These are phyloP conservation scores for Brassica carinata DNA, from an alignment of 345 rosid genomes.

Conservation along the genomic window DNA sequence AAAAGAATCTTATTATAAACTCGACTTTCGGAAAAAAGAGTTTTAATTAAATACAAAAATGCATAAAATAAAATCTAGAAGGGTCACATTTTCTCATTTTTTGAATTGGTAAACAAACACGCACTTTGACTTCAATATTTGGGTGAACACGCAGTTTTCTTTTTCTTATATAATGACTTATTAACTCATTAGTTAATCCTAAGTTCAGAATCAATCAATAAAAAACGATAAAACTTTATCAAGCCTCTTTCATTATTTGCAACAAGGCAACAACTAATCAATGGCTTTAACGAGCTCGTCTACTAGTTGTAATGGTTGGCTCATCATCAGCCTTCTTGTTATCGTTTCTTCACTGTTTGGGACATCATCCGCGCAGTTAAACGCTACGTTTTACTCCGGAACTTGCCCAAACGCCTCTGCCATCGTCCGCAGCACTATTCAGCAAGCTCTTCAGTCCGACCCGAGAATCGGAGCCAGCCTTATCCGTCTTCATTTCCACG, in stretches of 20 bases:
- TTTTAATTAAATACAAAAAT: not conserved
- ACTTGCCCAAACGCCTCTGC: conserved; percentile 69
- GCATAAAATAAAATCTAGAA: conserved; percentile 4
- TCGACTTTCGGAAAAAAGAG: not conserved
- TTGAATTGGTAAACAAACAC: conserved; percentile 33
- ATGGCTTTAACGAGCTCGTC: conserved; percentile 28
- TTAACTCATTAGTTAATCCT: conserved; percentile 1
- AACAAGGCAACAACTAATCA: not conserved
- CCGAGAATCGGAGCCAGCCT: conserved; percentile 74
- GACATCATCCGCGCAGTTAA: conserved; percentile 48
- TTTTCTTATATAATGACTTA: conserved; percentile 22
- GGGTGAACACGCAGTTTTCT: not conserved
- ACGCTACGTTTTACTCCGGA: conserved; percentile 51
- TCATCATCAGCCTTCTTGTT: conserved; percentile 23
- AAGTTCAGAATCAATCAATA: conserved; percentile 4
- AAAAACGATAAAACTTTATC: not conserved
- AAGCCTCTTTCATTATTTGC: not conserved
- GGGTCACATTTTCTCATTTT: conserved; percentile 17
- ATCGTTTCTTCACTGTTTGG: conserved; percentile 20
- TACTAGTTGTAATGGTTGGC: conserved; percentile 4
- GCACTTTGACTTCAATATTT: not conserved
- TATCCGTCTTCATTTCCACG: conserved; percentile 82
- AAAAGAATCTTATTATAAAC: not conserved
- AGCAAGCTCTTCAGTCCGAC: conserved; percentile 64
- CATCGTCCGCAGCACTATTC: conserved; percentile 54